These are phyloP conservation scores for Cercospora nicotianae DNA, from an alignment of 2,329 filamentous ascomycete genomes.

Conservation along the genomic window DNA sequence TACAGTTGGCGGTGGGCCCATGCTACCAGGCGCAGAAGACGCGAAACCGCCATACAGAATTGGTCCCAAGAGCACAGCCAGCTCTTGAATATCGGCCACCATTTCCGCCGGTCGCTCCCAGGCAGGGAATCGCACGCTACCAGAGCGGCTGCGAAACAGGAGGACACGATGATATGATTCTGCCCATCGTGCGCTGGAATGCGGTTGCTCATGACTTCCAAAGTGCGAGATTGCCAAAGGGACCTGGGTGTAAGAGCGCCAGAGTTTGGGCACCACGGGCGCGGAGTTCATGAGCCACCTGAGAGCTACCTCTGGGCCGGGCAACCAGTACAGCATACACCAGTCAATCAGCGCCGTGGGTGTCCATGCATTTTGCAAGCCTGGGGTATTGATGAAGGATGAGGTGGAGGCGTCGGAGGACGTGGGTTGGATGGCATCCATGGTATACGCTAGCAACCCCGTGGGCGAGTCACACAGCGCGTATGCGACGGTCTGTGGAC, in stretches of 20 bases:
- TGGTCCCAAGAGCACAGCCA: slow-evolving; percentile 29
- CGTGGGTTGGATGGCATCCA: slow-evolving; percentile 36
- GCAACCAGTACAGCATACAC: slow-evolving; percentile 64
- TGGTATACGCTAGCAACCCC: slow-evolving; percentile 57
- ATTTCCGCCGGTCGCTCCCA: slow-evolving; percentile 46
- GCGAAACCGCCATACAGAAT: slow-evolving; percentile 8
- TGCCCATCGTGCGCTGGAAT: slow-evolving; percentile 41
- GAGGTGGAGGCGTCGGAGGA: neutral
- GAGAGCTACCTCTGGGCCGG: slow-evolving; percentile 62
- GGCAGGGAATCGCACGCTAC: slow-evolving; percentile 38
- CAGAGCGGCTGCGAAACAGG: slow-evolving; percentile 40
- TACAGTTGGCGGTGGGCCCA: slow-evolving; percentile 6
- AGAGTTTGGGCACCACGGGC: slow-evolving; percentile 28
- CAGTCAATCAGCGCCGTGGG: slow-evolving; percentile 59
- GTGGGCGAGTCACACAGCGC: slow-evolving; percentile 63
- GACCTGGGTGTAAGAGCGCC: slow-evolving; percentile 34
- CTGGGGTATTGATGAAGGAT: neutral
- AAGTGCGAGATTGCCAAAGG: slow-evolving; percentile 47
- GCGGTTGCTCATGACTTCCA: slow-evolving; percentile 20
- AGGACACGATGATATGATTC: slow-evolving; percentile 40
- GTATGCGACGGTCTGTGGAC: slow-evolving; percentile 59
- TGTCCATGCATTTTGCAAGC: slow-evolving; percentile 34
- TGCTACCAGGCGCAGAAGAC: neutral
- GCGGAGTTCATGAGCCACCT: slow-evolving; percentile 50
- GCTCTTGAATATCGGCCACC: slow-evolving; percentile 45